Base-by-base conservation (phyloP, 169 alveolate genomes). In the Cryptosporidium ubiquitum region DNA sequence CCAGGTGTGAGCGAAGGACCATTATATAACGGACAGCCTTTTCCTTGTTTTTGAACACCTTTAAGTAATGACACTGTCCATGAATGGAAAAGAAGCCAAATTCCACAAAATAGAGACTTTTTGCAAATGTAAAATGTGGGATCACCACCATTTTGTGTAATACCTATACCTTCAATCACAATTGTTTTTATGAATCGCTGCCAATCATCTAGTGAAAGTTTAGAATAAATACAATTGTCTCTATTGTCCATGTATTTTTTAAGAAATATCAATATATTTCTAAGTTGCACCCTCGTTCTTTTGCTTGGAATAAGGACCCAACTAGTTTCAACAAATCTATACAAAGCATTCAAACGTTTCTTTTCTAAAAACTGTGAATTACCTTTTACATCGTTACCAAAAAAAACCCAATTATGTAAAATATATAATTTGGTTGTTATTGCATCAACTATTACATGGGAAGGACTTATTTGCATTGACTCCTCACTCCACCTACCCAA, bases 51-150 rank as follows among this genome's bases (percentile, higher is more conserved):
- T 44, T 40, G 40, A 79, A 58, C 89, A 1, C 89, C 89, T 31
- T 79, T 37, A 16, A 79, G 89, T 44, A 79, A 35, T 14, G 89
- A 58, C 7, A 79, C 40, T 1, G 89, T 39, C 89, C 89, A 79
- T 18, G 40, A 58, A 42, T 79, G 89, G 47, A 79, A 79, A 20
- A 79, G 60, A n/a, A 79, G 73, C 89, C 89, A 79, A n/a, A 79
- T 40, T 14, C 89, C 89, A 47, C 89, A 79, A 47, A 79, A 79
- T 29, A 79, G 2, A 18, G 89, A 79, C 23, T 64, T 79, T 64
- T 58, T 79, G 39, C 89, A 79, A 4, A 79, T 47, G 20, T 40
- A 57, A 47, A 29, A 58, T 3, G 51, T 40, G 4, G 89, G 89
- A 29, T 79, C 89, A 18, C 23, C 39, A 7, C 52, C 52, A 23